Percentiles rank a stretch among this genome's conserved stretches.
phyloP scores from a whole-genome alignment of 371 early-diverging fungal genomes.

The Haplosporangium sp. region DNA sequence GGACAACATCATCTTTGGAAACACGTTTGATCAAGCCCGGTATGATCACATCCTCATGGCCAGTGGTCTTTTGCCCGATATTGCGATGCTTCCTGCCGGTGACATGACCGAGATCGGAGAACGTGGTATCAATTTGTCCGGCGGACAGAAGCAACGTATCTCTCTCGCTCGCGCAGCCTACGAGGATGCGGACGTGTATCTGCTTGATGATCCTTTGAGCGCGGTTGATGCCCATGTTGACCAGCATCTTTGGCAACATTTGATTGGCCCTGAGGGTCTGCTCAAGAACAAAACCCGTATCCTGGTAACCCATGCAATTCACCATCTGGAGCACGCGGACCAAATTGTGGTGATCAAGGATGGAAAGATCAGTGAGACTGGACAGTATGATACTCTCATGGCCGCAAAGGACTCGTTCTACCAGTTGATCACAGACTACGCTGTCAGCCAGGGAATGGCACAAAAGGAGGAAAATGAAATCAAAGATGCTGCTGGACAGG shows the following conservation, averaged over 20 bases:
- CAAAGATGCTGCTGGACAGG: conserved; percentile 29
- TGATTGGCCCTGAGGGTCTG: conserved; percentile 68
- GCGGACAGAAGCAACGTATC: conserved; percentile 70
- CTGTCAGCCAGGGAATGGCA: conserved; percentile 20
- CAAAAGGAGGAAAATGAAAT: neutral
- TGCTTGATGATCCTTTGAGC: conserved; percentile 83
- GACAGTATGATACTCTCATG: conserved; percentile 64
- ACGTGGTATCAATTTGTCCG: conserved; percentile 65
- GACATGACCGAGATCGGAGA: conserved; percentile 73
- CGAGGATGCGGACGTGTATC: conserved; percentile 64
- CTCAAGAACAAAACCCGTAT: conserved; percentile 66
- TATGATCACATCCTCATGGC: conserved; percentile 64
- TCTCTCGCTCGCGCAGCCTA: conserved; percentile 65
- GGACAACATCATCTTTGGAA: conserved; percentile 67
- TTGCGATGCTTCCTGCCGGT: conserved; percentile 73
- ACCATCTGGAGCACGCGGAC: conserved; percentile 59
- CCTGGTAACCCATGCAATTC: conserved; percentile 61
- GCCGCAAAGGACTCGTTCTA: conserved; percentile 57
- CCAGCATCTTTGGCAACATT: conserved; percentile 53
- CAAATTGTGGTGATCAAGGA: conserved; percentile 65
- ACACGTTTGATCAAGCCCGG: conserved; percentile 54
- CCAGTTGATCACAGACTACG: conserved; percentile 58
- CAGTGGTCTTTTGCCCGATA: conserved; percentile 67
- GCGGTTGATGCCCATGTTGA: conserved; percentile 88
- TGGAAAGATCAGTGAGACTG: conserved; percentile 66